These are phyloP conservation scores for Tolypocladium pustulatum DNA, from an alignment of 2,329 filamentous ascomycete species.

Conservation along the genomic window DNA sequence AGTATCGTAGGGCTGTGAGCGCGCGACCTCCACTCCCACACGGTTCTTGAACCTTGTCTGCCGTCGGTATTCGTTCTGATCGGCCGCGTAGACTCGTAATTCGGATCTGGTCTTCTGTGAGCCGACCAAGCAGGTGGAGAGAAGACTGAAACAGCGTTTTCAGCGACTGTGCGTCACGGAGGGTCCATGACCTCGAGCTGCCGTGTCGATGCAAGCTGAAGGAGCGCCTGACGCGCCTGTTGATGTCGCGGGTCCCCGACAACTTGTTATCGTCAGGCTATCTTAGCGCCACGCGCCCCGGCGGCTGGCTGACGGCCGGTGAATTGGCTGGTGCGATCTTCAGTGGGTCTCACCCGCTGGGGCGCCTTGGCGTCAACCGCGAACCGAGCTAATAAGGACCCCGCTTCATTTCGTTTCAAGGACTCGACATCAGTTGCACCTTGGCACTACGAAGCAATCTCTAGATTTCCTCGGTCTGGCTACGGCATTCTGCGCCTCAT, in stretches of 20 bases:
- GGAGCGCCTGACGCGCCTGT: not conserved
- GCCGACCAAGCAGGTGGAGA: not conserved
- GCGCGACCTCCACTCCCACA: not conserved
- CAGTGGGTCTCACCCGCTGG: not conserved
- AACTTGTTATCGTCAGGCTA: not conserved
- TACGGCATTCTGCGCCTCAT: too few relatives aligned
- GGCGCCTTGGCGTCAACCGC: not conserved
- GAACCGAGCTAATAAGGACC: not conserved
- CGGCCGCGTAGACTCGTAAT: not conserved
- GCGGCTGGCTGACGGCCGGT: not conserved
- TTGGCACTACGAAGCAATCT: not conserved
- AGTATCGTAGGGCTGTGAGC: not conserved
- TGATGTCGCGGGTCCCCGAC: not conserved
- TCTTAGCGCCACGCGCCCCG: not conserved
- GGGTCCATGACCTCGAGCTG: not conserved
- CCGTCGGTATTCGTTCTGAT: not conserved
- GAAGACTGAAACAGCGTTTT: not conserved
- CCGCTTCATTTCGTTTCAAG: not conserved
- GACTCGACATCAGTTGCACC: not conserved
- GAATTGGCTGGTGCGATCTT: not conserved
- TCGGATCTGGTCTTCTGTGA: not conserved
- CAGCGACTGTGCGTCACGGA: not conserved
- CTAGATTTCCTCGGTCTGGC: not conserved
- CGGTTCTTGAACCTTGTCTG: not conserved
- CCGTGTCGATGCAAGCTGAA: not conserved